Evolutionary conservation across 495 filamentous ascomycete genomes (phyloP), one percentile per base, ranked within the genome.

Genomic region (Penicillium chermesinum): DNA sequence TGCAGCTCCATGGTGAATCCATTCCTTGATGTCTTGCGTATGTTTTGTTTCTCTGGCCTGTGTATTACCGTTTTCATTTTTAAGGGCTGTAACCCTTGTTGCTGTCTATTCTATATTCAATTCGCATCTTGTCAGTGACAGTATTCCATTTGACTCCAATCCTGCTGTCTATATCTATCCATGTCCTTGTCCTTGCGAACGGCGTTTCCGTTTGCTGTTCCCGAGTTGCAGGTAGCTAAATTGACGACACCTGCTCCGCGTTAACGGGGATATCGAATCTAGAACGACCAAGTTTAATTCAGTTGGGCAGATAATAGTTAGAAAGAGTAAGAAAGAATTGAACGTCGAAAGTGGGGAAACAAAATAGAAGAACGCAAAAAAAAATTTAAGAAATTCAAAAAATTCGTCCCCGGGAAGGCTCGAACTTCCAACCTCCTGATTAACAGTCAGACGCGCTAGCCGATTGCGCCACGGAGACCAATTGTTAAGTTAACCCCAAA

Each of bases 371-470:
- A n/a, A n/a, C n/a, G n/a, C n/a, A n/a, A n/a, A n/a, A n/a, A n/a
- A 30, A 30, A 30, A 30, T 30, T 30, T 30, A 30, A 30, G 25
- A 10, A 30, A 30, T n/a, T n/a, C n/a, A 30, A 30, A 30, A 30
- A 10, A 10, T 49, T 14, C 61, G 61, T 62, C 58, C 61, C 63
- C 68, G 69, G 69, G 61, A 67, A 66, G 67, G 67, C 69, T 71
- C 60, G 67, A 71, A 68, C 69, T 67, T 64, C 68, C 69, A 72
- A 72, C 67, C 67, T 72, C 67, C 59, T 58, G 68, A 72, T 72
- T 72, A 72, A 72, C 69, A 72, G 44, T 46, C 44, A 38, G 44
- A 46, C 44, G 44, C 44, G 44, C 44, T 46, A 46, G 44, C 44
- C 44, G 33, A 46, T 46, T 46, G 44, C 44, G 44, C 44, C 44